These are phyloP conservation scores for Zalaria sp. DNA, from an alignment of 2,329 filamentous ascomycete genomes.

Conservation along the genomic window DNA sequence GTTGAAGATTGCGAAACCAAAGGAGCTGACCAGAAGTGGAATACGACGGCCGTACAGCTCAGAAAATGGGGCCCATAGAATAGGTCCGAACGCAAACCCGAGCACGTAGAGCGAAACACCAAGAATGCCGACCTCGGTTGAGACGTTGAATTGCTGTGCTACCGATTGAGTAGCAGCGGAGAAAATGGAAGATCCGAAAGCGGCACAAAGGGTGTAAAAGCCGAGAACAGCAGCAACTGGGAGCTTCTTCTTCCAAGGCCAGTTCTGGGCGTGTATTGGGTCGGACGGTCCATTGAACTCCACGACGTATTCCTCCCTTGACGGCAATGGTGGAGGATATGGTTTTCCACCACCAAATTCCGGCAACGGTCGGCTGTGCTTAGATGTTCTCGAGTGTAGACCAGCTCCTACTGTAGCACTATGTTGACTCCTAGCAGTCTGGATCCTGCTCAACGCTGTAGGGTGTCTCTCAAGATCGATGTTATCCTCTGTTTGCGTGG, in stretches of 20 bases:
- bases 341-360: conserved; percentile 60
- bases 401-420: conserved; percentile 51
- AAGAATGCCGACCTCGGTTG: conserved; percentile 21
- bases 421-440: conserved; percentile 58
- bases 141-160: conserved; percentile 27
- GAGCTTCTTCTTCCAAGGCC: conserved; percentile 64
- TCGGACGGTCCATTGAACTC: conserved; percentile 74
- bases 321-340: conserved; percentile 55
- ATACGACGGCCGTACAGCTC: conserved; percentile 22
- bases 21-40: conserved; percentile 17
- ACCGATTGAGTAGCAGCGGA: conserved; percentile 29
- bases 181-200: conserved; percentile 45
- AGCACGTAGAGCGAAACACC: conserved; percentile 25
- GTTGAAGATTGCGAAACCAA: conserved; percentile 29
- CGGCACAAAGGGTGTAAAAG: conserved; percentile 56
- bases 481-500: conserved; percentile 44
- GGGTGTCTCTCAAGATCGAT: conserved; percentile 48
- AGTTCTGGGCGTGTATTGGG: conserved; percentile 77
- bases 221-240: conserved; percentile 53
- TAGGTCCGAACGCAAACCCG: conserved; percentile 20
- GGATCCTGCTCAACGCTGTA: conserved; percentile 56
- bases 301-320: conserved; percentile 64
- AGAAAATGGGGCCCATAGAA: conserved; percentile 36
- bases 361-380: conserved; percentile 47
- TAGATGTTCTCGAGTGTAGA: conserved; percentile 25